Evolutionary conservation across 2,329 filamentous ascomycete species (phyloP).

Genomic region (Pyrenochaeta sp.): DNA sequence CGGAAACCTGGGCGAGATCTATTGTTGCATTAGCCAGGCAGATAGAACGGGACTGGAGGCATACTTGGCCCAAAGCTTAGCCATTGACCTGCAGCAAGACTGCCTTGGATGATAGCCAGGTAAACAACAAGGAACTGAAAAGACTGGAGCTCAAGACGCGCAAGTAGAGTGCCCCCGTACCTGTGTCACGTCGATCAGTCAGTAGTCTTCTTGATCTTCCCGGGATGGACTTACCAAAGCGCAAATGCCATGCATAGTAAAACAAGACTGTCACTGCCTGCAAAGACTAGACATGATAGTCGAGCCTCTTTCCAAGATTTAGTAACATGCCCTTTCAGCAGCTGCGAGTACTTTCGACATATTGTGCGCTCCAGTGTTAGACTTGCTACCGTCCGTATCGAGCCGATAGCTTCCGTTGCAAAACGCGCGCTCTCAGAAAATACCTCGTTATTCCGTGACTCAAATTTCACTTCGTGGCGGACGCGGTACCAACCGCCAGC

Average conservation of each 20-base stretch:
- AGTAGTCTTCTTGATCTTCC: constrained; percentile 1
- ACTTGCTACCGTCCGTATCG: constrained; percentile 91
- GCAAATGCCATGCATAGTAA: constrained; percentile 54
- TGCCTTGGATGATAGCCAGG: constrained; percentile 35
- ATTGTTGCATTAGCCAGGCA: not conserved
- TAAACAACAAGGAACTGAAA: constrained; percentile 34
- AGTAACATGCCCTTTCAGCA: constrained; percentile 73
- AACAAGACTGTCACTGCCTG: constrained; percentile 66
- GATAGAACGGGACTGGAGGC: not conserved
- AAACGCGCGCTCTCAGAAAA: constrained; percentile 81
- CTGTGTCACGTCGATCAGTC: constrained; percentile 9
- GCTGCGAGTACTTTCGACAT: constrained; percentile 70
- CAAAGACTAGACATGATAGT: constrained; percentile 25
- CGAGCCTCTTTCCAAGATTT: constrained; percentile 74
- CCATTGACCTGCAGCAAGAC: constrained; percentile 35
- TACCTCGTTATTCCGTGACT: constrained; percentile 68
- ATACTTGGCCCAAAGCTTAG: constrained; percentile 37
- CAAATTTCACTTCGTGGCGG: constrained; percentile 53
- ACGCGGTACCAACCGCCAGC: constrained; percentile 81
- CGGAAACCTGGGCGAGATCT: constrained; percentile 36
- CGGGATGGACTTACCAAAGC: constrained; percentile 31
- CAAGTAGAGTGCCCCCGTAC: constrained; percentile 36
- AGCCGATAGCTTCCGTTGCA: constrained; percentile 89
- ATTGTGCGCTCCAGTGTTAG: constrained; percentile 87
- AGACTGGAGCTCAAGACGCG: constrained; percentile 20